Percentiles rank a stretch among this genome's conserved stretches.
Evolutionary conservation across 1,139 yeast species (phyloP).

Genomic region (Casaregolazyma lundiana): DNA sequence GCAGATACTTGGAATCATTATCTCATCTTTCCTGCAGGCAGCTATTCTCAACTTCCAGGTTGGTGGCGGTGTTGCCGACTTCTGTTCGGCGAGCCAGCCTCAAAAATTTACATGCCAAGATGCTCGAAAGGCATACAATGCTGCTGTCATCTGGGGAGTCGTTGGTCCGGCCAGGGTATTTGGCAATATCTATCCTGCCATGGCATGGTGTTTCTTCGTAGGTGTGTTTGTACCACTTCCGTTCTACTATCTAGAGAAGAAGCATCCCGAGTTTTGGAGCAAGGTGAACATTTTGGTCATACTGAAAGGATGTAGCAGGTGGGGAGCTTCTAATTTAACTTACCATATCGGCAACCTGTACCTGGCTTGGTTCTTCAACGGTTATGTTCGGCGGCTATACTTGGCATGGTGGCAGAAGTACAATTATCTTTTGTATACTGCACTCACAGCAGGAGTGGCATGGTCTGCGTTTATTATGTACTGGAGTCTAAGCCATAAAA

Average conservation of each 20-base stretch:
- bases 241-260: constrained; percentile 43
- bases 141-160: constrained; percentile 61
- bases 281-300: constrained; percentile 45
- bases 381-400: constrained; percentile 45
- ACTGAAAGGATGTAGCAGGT: constrained; percentile 41
- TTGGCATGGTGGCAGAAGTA: constrained; percentile 44
- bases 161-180: constrained; percentile 63
- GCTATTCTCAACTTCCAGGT: constrained; percentile 51
- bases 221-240: constrained; percentile 33
- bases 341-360: constrained; percentile 49
- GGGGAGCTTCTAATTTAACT: constrained; percentile 48
- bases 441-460: constrained; percentile 51
- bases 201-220: constrained; percentile 39
- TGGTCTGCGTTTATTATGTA: constrained; percentile 41
- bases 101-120: constrained; percentile 36
- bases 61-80: constrained; percentile 31
- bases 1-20: constrained; percentile 43
- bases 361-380: constrained; percentile 50
- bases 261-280: constrained; percentile 17
- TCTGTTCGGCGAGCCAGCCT: constrained; percentile 24
- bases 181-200: constrained; percentile 42
- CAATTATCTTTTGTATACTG: constrained; percentile 52
- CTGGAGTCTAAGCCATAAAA: constrained; percentile 47
- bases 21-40: constrained; percentile 40
- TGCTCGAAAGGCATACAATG: constrained; percentile 43